Evolutionary conservation across 768 basidiomycete species (phyloP), one percentile per base, ranked within the genome.

Genomic region (Leccinellum rugosiceps): DNA sequence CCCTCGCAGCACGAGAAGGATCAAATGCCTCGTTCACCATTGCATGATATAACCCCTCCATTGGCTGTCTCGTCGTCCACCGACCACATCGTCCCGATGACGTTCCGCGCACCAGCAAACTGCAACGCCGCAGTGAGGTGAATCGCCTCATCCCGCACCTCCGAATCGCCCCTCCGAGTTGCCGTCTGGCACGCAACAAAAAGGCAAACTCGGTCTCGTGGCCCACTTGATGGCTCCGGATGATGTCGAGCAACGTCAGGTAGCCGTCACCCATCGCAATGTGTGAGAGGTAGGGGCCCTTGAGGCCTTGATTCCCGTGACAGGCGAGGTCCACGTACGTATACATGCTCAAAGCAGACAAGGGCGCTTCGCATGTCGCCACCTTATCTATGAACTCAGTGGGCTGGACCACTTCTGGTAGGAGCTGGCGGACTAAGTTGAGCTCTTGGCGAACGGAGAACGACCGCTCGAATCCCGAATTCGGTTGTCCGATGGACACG

Each of bases 121-220:
- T 72, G 65, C 59, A 72, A 45, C 4, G 64, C 69, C 6, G 73
- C 69, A 4, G 68, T 64, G 26, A 74, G 64, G 51, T 74, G 73
- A 11, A 71, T 50, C 23, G 65, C 64, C 41, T 72, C 72, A 10
- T 69, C 70, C 3, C 71, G 65, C 1, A 55, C 58, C 11, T 55
- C 45, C 26, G 2, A 48, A 23, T 71, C 64, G 6, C 71, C 68
- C 14, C n/a, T n/a, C n/a, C n/a, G n/a, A n/a, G n/a, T n/a, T n/a
- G n/a, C n/a, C n/a, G n/a, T 70, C 48, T 63, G 58, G 55, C 71
- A 72, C 8, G 68, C 70, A 7, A 70, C 19, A 74, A 63, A 45
- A 71, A 72, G 7, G 65, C 71, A 54, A 71, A 65, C 44, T 69
- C 62, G 11, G 68, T 52, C 23, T 61, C 48, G 5, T 47, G 57